phyloP scores from a whole-genome alignment of 352 stramenopile species.

The Phytophthora kernoviae region DNA sequence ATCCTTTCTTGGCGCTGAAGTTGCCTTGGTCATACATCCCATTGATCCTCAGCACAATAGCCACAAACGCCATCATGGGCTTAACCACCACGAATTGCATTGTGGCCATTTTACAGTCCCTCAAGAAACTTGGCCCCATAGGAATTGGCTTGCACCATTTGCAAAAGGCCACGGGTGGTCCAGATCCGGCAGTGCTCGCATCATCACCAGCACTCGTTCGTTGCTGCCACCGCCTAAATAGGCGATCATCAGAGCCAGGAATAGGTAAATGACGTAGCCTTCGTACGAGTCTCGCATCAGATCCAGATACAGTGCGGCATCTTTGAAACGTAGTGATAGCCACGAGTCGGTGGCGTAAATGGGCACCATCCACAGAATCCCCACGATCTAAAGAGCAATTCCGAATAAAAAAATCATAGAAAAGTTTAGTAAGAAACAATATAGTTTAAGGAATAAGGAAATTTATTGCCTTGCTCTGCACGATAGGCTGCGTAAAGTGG shows the following conservation, averaged over 20 bases:
- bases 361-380: slow-evolving; percentile 98
- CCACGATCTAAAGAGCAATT: slow-evolving; percentile 86
- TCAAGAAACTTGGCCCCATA: slow-evolving; percentile 89
- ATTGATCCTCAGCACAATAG: slow-evolving; percentile 87
- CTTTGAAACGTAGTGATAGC: slow-evolving; percentile 96
- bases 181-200: slow-evolving; percentile 68
- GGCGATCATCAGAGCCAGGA: slow-evolving; percentile 96
- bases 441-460: slow-evolving; percentile 11
- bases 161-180: slow-evolving; percentile 74
- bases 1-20: slow-evolving; percentile 82
- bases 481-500: slow-evolving; percentile 92
- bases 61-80: slow-evolving; percentile 89
- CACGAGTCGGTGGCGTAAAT: slow-evolving; percentile 98
- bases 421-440: slow-evolving; percentile 12
- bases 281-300: slow-evolving; percentile 98
- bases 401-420: slow-evolving; percentile 2
- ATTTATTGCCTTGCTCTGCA: slow-evolving; percentile 92
- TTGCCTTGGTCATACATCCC: slow-evolving; percentile 85
- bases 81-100: slow-evolving; percentile 98
- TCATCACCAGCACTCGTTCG: slow-evolving; percentile 64
- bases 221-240: slow-evolving; percentile 94
- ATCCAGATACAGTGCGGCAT: slow-evolving; percentile 90
- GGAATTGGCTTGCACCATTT: slow-evolving; percentile 64
- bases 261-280: slow-evolving; percentile 98
- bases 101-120: slow-evolving; percentile 94